These are phyloP conservation scores for Ichthyophthirius multifiliis DNA, from an alignment of 169 alveolate species.

Conservation along the genomic window DNA sequence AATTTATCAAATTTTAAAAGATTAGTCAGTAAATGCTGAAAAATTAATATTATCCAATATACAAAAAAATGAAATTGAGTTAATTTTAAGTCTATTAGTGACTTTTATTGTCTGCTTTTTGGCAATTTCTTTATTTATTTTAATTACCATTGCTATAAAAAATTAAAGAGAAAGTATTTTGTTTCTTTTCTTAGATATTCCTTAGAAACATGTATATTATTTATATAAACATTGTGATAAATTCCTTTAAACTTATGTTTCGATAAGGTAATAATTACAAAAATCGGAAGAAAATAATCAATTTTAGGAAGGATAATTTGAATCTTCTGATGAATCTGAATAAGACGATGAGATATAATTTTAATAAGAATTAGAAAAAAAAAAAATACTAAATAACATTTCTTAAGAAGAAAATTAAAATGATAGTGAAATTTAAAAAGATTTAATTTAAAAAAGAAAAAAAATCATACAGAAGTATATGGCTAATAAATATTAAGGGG, in stretches of 20 bases:
- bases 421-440: background rate
- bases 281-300: background rate
- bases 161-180: background rate
- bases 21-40: too few relatives aligned
- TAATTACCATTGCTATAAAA: background rate
- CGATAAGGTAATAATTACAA: background rate
- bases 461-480: background rate
- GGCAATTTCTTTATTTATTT: too few relatives aligned
- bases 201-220: background rate
- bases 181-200: constrained; percentile 9
- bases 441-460: background rate
- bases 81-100: too few relatives aligned
- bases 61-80: too few relatives aligned
- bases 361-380: too few relatives aligned
- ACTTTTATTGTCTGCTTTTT: too few relatives aligned
- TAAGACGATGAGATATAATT: background rate
- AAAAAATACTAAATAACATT: background rate
- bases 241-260: background rate
- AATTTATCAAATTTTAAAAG: too few relatives aligned
- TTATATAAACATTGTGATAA: background rate
- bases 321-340: background rate
- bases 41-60: too few relatives aligned
- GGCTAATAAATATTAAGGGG: background rate
- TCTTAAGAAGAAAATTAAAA: background rate
- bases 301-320: too few relatives aligned